Percentiles rank a stretch among this genome's conserved stretches.
These are phyloP conservation scores for Priceomyces melissophilus DNA, from an alignment of 805 yeast genomes.

Conservation along the genomic window DNA sequence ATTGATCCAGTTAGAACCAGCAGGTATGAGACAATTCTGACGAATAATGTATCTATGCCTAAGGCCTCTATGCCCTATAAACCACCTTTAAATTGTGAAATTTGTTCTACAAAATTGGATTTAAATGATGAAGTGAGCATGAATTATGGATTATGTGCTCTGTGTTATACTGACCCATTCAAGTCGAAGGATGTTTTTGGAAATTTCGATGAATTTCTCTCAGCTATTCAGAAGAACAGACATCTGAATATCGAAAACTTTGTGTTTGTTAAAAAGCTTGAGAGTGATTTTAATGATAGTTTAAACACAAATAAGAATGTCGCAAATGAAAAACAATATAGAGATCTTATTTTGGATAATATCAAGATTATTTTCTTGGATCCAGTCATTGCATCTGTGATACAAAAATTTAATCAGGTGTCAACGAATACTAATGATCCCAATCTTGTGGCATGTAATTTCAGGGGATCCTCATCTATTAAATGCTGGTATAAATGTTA, in stretches of 20 bases:
- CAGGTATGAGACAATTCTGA: conserved; percentile 13
- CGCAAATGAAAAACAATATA: conserved; percentile 31
- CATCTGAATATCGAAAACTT: conserved; percentile 13
- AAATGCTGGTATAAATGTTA: conserved; percentile 20
- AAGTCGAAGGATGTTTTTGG: conserved; percentile 21
- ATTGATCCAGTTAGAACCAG: too few relatives aligned
- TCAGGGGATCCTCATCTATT: conserved; percentile 13
- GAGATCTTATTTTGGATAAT: conserved; percentile 31
- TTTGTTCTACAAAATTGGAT: conserved; percentile 22
- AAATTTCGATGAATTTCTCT: conserved; percentile 26
- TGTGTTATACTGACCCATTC: conserved; percentile 30
- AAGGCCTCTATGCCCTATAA: conserved; percentile 4
- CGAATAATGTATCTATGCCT: conserved; percentile 14
- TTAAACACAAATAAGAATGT: conserved; percentile 20
- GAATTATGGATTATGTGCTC: conserved; percentile 25
- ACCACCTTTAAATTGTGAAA: conserved; percentile 20
- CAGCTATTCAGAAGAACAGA: conserved; percentile 13
- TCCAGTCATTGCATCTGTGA: conserved; percentile 35
- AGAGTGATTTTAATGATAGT: conserved; percentile 16
- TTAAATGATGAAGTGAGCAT: conserved; percentile 20
- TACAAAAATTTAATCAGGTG: conserved; percentile 25
- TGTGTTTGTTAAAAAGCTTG: conserved; percentile 20
- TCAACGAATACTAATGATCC: conserved; percentile 30
- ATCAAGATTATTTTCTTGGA: conserved; percentile 35
- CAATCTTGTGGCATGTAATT: conserved; percentile 6